A percentile compares a stretch with the other conserved stretches of the same genome.
Evolutionary conservation across 352 stramenopile species (phyloP).

Genomic region (Phytophthora melonis): DNA sequence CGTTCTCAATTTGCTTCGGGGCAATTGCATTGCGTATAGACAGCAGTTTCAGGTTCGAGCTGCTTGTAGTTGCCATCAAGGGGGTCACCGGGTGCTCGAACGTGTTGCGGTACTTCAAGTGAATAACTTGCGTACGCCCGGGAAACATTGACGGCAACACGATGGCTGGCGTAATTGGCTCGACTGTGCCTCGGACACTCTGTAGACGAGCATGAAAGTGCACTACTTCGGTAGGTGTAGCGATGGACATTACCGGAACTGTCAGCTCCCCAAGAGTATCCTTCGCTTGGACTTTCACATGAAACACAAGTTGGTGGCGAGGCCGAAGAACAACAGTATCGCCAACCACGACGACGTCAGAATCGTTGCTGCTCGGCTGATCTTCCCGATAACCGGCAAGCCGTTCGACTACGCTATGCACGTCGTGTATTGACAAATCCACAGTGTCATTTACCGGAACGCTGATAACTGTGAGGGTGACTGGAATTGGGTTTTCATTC

Average conservation of each 20-base stretch:
- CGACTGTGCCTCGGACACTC: constrained; percentile 44
- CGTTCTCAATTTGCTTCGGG: constrained; percentile 31
- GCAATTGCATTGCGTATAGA: constrained; percentile 28
- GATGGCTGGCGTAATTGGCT: constrained; percentile 38
- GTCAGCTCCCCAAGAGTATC: constrained; percentile 37
- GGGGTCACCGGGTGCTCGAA: constrained; percentile 47
- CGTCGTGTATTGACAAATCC: constrained; percentile 28
- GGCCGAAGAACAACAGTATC: constrained; percentile 42
- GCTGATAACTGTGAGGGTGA: constrained; percentile 36
- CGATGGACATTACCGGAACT: constrained; percentile 46
- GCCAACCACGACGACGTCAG: constrained; percentile 9
- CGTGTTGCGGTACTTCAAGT: constrained; percentile 54
- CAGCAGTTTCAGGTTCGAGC: constrained; percentile 30
- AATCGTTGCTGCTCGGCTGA: constrained; percentile 1
- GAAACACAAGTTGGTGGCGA: constrained; percentile 37
- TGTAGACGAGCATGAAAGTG: constrained; percentile 45
- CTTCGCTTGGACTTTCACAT: constrained; percentile 36
- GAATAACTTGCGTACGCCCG: constrained; percentile 36
- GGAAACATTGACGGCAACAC: constrained; percentile 51
- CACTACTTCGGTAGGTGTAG: constrained; percentile 48
- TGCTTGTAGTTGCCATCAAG: constrained; percentile 26
- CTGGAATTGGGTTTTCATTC: constrained; percentile 58
- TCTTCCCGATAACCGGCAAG: background rate
- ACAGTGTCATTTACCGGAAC: constrained; percentile 29
- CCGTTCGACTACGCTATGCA: background rate